Evolutionary conservation across 2,329 filamentous ascomycete species (phyloP).

Genomic region (Fusarium citri): DNA sequence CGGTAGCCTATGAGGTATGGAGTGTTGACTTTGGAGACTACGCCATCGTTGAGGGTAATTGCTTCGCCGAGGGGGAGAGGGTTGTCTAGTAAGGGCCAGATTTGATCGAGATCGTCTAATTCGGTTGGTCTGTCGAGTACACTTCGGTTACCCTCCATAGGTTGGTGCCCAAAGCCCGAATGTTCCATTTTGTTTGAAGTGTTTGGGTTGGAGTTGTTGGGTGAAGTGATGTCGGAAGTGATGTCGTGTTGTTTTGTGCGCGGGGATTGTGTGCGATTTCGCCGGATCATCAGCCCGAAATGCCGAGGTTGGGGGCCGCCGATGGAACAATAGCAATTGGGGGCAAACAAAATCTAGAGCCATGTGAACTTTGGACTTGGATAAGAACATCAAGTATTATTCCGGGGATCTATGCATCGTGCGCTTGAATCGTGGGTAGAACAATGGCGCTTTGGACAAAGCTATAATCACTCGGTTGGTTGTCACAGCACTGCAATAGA

Average conservation of each 20-base stretch:
- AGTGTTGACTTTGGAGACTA: constrained; percentile 30
- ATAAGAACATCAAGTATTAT: fast-evolving
- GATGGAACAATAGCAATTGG: not conserved
- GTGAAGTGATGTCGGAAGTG: fast-evolving
- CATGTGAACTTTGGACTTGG: fast-evolving
- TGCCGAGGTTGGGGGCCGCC: constrained; percentile 1
- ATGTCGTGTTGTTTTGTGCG: not conserved
- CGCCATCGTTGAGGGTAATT: constrained; percentile 35
- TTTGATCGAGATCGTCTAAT: constrained; percentile 8
- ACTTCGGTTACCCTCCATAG: fast-evolving
- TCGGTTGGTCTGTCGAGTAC: not conserved
- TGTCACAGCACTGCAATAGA: too few species aligned
- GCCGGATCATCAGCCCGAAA: constrained; percentile 37
- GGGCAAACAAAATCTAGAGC: fast-evolving
- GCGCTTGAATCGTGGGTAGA: fast-evolving
- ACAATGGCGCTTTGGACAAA: not conserved
- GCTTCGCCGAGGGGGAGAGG: constrained; percentile 21
- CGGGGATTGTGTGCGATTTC: constrained; percentile 23
- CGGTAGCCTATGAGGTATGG: constrained; percentile 39
- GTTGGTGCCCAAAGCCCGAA: not conserved
- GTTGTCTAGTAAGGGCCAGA: constrained; percentile 33
- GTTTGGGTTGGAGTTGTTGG: not conserved
- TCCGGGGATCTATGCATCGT: fast-evolving
- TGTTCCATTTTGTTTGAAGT: not conserved
- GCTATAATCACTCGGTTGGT: not conserved